A percentile compares a stretch with the other conserved stretches of the same genome.
Conservation (phyloP, 139 green algal genomes). For the Edaphochlamys debaryana region DNA sequence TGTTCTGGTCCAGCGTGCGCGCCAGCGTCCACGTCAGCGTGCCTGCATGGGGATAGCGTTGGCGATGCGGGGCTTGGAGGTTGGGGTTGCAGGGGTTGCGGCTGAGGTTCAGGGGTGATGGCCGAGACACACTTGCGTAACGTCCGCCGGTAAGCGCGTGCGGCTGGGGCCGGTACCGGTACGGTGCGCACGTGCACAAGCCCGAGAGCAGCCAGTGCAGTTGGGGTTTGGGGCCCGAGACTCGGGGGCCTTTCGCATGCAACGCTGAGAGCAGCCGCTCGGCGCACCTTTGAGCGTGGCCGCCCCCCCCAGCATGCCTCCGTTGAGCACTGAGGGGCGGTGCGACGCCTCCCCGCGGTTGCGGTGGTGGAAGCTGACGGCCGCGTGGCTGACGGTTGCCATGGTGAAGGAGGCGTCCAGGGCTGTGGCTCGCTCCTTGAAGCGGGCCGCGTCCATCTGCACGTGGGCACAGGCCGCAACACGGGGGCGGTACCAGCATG, state of each 20-base stretch:
- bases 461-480: neutral
- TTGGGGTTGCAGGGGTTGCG: no score
- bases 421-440: neutral
- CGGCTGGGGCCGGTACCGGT: no score
- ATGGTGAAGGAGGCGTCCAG: neutral
- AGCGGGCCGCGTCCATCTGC: constrained; percentile 16
- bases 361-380: neutral
- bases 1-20: neutral
- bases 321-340: neutral
- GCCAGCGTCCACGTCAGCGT: neutral
- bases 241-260: no score
- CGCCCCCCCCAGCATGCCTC: neutral
- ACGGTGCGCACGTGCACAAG: no score
- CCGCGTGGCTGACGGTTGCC: neutral
- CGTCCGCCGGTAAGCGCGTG: no score
- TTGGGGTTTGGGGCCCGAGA: no score
- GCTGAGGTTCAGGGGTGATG: no score
- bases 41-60: no score
- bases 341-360: no score
- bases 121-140: no score
- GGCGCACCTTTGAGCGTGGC: neutral
- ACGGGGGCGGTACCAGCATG: neutral
- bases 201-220: no score
- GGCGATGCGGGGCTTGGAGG: no score
- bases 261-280: neutral